Conservation (phyloP, 129 eudicot genomes). For the Flaveria bidentis region DNA sequence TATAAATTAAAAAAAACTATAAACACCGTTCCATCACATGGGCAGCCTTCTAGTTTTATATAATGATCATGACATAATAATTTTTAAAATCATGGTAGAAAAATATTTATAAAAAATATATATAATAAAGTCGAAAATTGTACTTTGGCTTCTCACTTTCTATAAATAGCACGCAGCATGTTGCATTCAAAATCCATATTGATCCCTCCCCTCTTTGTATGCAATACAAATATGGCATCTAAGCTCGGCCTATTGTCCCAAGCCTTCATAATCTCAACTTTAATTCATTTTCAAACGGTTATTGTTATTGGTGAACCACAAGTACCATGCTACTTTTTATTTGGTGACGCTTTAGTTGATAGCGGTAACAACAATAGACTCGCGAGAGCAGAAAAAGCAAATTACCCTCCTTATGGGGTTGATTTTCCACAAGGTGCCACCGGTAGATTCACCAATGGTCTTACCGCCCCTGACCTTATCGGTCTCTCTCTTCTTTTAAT, state of each 20-base stretch:
- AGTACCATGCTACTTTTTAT: constrained; percentile 34
- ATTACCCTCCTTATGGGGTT: constrained; percentile 59
- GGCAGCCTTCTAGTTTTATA: too few relatives aligned
- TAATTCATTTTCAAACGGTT: neutral
- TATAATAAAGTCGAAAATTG: neutral
- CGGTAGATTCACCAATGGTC: constrained; percentile 60
- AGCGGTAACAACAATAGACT: constrained; percentile 33
- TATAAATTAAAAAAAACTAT: too few relatives aligned
- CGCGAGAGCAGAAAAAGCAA: constrained; percentile 43
- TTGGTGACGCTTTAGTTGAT: constrained; percentile 33
- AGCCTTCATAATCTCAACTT: neutral
- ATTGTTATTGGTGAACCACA: constrained; percentile 14
- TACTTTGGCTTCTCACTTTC: neutral
- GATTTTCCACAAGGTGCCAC: constrained; percentile 52
- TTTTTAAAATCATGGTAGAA: too few relatives aligned
- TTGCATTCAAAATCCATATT: neutral
- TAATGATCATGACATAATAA: too few relatives aligned
- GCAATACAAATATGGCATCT: constrained; percentile 6
- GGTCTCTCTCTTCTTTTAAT: constrained; percentile 26
- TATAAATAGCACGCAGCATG: neutral
- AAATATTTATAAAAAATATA: neutral
- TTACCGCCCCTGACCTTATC: constrained; percentile 36
- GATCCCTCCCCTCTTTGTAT: neutral
- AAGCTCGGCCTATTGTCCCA: neutral
- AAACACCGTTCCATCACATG: too few relatives aligned